phyloP scores from a whole-genome alignment of 2,329 filamentous ascomycete species.

The Nectriaceae sp. region DNA sequence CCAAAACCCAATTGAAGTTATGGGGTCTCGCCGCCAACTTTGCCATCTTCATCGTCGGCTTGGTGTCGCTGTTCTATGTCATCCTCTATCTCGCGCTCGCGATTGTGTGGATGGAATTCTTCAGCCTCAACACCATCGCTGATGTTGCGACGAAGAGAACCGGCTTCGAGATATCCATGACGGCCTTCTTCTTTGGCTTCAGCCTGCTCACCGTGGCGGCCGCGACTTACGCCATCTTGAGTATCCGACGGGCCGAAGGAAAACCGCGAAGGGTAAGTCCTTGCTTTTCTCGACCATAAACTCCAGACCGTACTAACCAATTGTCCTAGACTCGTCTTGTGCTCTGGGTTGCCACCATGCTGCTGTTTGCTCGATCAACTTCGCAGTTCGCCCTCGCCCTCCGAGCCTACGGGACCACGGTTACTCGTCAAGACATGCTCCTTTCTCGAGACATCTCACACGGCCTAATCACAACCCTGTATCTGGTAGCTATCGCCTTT shows the following conservation, averaged over 20 bases:
- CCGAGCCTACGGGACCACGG: neutral
- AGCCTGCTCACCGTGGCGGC: conserved; percentile 7
- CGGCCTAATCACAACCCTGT: conserved; percentile 1
- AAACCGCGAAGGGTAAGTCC: conserved; percentile 4
- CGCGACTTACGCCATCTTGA: conserved; percentile 6
- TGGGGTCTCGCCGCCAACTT: conserved; percentile 11
- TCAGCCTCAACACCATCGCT: conserved; percentile 9
- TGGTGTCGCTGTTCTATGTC: conserved; percentile 13
- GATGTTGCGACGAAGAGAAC: conserved; percentile 12
- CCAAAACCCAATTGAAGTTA: neutral
- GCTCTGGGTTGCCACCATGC: conserved; percentile 4
- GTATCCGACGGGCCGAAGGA: neutral
- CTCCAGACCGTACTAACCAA: no score
- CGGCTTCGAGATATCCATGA: conserved; percentile 12
- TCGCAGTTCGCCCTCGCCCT: conserved; percentile 6
- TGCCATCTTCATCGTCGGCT: conserved; percentile 5
- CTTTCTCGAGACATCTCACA: conserved; percentile 9
- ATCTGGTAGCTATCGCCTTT: conserved; percentile 2
- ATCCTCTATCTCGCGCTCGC: conserved; percentile 8
- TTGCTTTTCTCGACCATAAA: no score
- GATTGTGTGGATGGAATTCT: conserved; percentile 13
- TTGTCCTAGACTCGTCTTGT: neutral
- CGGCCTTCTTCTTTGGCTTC: conserved; percentile 9
- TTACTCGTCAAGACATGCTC: conserved; percentile 4
- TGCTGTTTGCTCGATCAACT: conserved; percentile 5